Percentiles rank a stretch among this genome's conserved stretches.
These are phyloP conservation scores for Vigna hirtella DNA, from an alignment of 306 rosid species.

Conservation along the genomic window DNA sequence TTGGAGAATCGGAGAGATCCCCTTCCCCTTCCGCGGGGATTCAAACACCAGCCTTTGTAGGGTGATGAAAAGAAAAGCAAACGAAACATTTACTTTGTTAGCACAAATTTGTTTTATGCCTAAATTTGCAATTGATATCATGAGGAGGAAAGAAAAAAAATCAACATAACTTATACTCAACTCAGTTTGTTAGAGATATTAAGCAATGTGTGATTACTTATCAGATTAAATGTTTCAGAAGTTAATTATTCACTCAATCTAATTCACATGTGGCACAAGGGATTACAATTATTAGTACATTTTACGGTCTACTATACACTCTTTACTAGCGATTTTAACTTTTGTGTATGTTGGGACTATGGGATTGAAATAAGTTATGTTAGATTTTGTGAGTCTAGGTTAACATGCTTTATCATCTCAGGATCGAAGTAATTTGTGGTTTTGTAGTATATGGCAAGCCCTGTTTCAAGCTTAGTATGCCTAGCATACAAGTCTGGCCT, in stretches of 20 bases:
- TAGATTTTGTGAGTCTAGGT: not conserved
- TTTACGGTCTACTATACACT: too few relatives aligned
- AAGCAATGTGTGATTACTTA: not conserved
- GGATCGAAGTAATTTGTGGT: too few relatives aligned
- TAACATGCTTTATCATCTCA: not conserved
- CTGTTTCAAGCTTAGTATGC: too few relatives aligned
- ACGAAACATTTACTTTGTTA: not conserved
- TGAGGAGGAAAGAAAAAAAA: not conserved
- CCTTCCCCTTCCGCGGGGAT: too few relatives aligned
- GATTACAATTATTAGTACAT: too few relatives aligned
- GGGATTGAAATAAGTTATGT: too few relatives aligned
- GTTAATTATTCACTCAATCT: not conserved
- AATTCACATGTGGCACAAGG: not conserved
- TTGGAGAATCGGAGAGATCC: not conserved
- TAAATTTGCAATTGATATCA: not conserved
- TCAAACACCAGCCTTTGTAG: too few relatives aligned
- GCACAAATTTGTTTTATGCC: not conserved
- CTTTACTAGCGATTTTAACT: too few relatives aligned
- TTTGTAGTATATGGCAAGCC: too few relatives aligned
- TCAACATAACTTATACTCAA: not conserved
- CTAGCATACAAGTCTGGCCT: too few relatives aligned
- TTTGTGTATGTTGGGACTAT: too few relatives aligned
- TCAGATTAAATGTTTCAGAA: not conserved
- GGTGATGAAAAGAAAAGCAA: not conserved
- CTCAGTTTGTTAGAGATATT: not conserved